Evolutionary conservation across 495 filamentous ascomycete species (phyloP), one percentile per base, ranked within the genome.

Genomic region (Collariella sp.): DNA sequence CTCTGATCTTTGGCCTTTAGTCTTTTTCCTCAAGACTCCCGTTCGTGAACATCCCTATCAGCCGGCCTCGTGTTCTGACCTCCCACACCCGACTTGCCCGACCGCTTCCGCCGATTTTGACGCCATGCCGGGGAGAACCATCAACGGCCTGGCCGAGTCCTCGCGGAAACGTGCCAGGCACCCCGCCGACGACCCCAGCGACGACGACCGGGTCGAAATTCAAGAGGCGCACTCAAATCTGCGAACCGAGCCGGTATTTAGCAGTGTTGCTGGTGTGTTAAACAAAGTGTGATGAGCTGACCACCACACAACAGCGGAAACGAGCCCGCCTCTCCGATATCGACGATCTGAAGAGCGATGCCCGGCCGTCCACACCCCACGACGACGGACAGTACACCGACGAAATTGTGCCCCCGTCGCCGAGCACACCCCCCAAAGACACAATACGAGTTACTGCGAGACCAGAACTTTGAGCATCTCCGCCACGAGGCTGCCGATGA

Each of bases 401-500:
- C 31, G 68, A 66, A 34, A 34, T 19, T 3, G 33, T 26, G 5
- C 33, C 40, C 20, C 12, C 36, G 6, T 45, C 44, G 10, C 61
- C 65, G 0, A 50, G 56, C 48, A 70, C 60, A n/a, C 22, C 74
- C 61, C 31, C 72, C 62, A 50, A 74, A 66, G 57, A 72, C 74
- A 46, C 72, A 78, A 52, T 80, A 79, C 57, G 78, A 80, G 51
- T 55, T 69, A 15, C 56, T 75, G 57, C 70, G 79, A 12, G 79
- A 82, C 62, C 69, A 62, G 13, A 72, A 71, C 45, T 80, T 76
- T 48, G 67, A 69, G 35, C 79, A 83, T 61, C 65, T 81, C 1
- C 65, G 68, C 15, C 66, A 83, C 50, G 73, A 80, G 36, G 80
- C 81, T 15, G 57, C 76, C 38, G 79, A 83, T 46, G 83, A 89